These are phyloP conservation scores for Triticum monococcum DNA, from an alignment of 176 grass and related monocot genomes.

Conservation along the genomic window DNA sequence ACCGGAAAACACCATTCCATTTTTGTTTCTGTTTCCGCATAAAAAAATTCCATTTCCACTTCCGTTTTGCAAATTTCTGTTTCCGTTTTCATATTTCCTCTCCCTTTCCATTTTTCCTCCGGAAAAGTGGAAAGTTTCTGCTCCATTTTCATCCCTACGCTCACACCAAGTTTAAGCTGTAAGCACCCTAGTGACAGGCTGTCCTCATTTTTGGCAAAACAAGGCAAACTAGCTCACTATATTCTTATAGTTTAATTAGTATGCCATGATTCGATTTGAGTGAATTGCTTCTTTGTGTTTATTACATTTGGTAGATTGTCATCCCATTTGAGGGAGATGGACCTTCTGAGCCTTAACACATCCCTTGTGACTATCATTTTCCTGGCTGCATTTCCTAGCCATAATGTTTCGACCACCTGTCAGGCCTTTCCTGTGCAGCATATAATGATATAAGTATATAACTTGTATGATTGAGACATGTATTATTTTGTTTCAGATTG, in stretches of 20 bases:
- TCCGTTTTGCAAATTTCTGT: too few relatives aligned
- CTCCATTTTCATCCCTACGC: too few relatives aligned
- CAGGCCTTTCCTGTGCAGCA: neutral
- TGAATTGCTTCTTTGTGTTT: neutral
- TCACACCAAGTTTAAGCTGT: neutral
- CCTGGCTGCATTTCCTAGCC: neutral
- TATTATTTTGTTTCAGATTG: constrained; percentile 2
- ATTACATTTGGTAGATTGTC: neutral
- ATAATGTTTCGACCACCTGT: neutral
- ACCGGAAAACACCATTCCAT: too few relatives aligned
- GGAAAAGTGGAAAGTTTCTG: too few relatives aligned
- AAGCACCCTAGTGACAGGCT: neutral
- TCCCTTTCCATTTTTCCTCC: too few relatives aligned
- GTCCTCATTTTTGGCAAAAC: constrained; percentile 2
- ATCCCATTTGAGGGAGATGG: neutral
- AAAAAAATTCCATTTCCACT: too few relatives aligned
- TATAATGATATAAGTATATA: neutral
- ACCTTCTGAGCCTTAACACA: neutral
- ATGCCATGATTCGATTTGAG: neutral
- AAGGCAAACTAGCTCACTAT: neutral
- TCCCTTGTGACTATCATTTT: neutral
- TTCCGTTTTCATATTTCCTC: too few relatives aligned
- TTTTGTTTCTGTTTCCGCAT: too few relatives aligned
- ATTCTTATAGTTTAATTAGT: neutral
- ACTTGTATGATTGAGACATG: neutral